Percentiles rank a stretch among this genome's conserved stretches.
Conservation (phyloP, 257 asterid species). For the Ilex aquifolium region DNA sequence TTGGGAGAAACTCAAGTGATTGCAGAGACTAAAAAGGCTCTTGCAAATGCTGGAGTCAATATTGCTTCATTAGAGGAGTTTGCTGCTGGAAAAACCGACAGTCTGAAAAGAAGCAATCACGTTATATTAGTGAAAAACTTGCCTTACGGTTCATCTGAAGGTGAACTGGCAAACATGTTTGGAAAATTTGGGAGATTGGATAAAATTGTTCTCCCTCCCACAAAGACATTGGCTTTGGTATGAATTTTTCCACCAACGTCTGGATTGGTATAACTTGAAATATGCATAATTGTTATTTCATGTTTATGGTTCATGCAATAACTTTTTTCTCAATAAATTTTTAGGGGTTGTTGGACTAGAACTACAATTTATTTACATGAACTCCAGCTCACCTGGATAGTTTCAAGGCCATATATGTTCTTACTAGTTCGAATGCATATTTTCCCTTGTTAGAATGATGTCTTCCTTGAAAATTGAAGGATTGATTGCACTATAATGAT, state of each 20-base stretch:
- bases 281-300: neutral
- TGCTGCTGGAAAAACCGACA: constrained; percentile 72
- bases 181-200: constrained; percentile 86
- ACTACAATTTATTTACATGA: neutral
- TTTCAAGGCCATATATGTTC: neutral
- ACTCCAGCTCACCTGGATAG: neutral
- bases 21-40: constrained; percentile 87
- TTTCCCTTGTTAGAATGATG: neutral
- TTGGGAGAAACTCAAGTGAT: constrained; percentile 95
- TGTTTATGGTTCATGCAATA: neutral
- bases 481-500: no score
- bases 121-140: constrained; percentile 86
- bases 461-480: no score
- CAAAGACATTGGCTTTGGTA: constrained; percentile 93
- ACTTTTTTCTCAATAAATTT: neutral
- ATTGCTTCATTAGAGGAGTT: constrained; percentile 65
- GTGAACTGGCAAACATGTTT: constrained; percentile 73
- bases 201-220: constrained; percentile 74
- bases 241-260: constrained; percentile 13
- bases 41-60: constrained; percentile 76
- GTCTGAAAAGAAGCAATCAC: constrained; percentile 83
- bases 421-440: neutral
- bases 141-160: constrained; percentile 81
- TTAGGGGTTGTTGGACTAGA: neutral
- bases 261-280: neutral